These are phyloP conservation scores for Geotrichum carabidarum DNA, from an alignment of 1,139 yeast species.

Conservation along the genomic window DNA sequence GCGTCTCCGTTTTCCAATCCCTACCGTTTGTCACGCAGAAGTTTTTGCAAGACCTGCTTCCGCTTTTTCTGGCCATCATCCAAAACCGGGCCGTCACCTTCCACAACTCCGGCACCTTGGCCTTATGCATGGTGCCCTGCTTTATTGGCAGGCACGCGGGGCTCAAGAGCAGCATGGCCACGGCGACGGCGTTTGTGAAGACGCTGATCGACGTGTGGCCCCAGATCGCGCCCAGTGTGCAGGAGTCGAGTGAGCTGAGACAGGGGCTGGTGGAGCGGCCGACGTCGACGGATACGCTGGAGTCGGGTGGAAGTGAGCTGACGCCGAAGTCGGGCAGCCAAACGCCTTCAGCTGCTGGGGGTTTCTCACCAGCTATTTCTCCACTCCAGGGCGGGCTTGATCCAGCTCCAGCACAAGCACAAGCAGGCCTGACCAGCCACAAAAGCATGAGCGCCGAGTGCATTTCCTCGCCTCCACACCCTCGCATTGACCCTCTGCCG, in stretches of 20 bases:
- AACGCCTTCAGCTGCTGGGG: too few relatives aligned
- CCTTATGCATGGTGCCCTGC: constrained; percentile 31
- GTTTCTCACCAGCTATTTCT: too few relatives aligned
- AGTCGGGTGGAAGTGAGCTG: too few relatives aligned
- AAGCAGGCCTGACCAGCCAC: neutral
- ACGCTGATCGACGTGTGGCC: constrained; percentile 33
- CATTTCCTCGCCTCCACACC: constrained; percentile 4
- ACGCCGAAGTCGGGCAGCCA: too few relatives aligned
- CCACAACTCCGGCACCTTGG: constrained; percentile 4
- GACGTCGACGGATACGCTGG: neutral
- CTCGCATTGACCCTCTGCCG: too few relatives aligned
- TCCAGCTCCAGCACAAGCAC: too few relatives aligned
- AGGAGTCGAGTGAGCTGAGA: neutral
- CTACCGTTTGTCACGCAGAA: constrained; percentile 16
- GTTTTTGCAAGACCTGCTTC: constrained; percentile 14
- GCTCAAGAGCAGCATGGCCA: constrained; percentile 27
- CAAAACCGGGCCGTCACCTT: constrained; percentile 10
- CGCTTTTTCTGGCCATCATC: constrained; percentile 10
- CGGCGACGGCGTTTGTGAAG: constrained; percentile 27
- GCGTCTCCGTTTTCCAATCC: constrained; percentile 9
- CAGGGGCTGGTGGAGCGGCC: neutral
- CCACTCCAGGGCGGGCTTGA: too few relatives aligned
- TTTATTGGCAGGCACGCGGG: constrained; percentile 30
- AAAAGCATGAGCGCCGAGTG: constrained; percentile 10
- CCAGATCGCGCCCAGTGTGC: constrained; percentile 11